Conservation (phyloP, 78 protist genomes). For the Trichosphaerium sp. region DNA sequence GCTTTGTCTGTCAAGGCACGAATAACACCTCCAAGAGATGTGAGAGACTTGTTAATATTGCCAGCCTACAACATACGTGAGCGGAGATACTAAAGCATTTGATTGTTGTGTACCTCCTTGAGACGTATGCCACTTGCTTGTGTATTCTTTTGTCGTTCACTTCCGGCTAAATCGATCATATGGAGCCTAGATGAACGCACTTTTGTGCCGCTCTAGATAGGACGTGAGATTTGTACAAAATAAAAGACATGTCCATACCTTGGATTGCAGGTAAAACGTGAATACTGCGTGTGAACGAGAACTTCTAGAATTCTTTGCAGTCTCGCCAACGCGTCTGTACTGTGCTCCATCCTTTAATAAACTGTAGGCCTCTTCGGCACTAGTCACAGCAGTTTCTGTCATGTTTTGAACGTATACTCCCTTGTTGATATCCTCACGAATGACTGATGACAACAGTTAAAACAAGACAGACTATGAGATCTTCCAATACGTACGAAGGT, state of each 20-base stretch:
- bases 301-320: constrained; percentile 29
- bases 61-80: no score
- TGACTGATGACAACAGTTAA: neutral
- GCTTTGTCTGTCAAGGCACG: constrained; percentile 16
- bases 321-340: constrained; percentile 24
- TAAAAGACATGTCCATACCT: no score
- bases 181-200: neutral
- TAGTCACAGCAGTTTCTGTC: neutral
- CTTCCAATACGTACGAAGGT: neutral
- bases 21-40: constrained; percentile 37
- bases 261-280: constrained; percentile 29
- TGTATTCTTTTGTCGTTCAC: constrained; percentile 50
- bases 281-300: constrained; percentile 62
- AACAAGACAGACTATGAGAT: neutral
- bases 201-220: neutral
- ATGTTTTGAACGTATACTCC: constrained; percentile 34
- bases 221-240: no score
- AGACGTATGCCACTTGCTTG: constrained; percentile 48
- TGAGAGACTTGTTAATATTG: constrained; percentile 43
- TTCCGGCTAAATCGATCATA: constrained; percentile 61
- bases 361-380: neutral
- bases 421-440: constrained; percentile 9
- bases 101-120: no score
- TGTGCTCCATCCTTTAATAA: neutral
- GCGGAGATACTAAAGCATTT: no score